Evolutionary conservation across 306 rosid species (phyloP), one percentile per base, ranked within the genome.

Genomic region (Canavalia gladiata): DNA sequence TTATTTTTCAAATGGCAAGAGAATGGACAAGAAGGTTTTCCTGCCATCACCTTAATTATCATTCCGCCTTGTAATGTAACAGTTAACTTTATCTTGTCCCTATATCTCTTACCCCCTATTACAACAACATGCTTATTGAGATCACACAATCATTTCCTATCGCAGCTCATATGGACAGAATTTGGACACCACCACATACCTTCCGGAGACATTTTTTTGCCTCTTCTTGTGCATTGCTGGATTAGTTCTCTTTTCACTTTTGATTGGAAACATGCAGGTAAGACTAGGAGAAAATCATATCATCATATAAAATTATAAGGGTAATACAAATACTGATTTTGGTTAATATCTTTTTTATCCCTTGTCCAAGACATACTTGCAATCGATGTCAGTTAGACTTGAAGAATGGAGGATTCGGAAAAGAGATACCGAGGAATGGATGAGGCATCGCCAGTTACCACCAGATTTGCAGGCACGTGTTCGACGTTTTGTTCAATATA

Each of bases 261-360:
- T 95, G 86, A 91, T 95, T 81, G 99, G 99, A 67, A 91, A 93
- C 85, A 88, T 95, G 95, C 97, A 93, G 97, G 99, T 93, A 85
- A 49, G 6, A 62, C 43, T 52, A 55, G 39, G 18, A 43, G 37
- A 67, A 35, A 67, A 42, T 8, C 1, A 28, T 3, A 8, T 13
- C 25, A 42, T 66, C 35, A 66, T 13, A 25, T 42, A 29, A 66
- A 25, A 18, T 66, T 34, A n/a, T 41, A 7, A 34, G 8, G 6
- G 8, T 59, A 59, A 76, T 65, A 68, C 58, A 76, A 72, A 35
- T 62, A 56, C 57, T 80, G 34, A 33, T 82, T 86, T 50, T 80
- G 35, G 64, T 41, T 71, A 50, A 69, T 8, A 3, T 37, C 7
- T 47, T 63, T 67, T 29, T 42, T 75, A 12, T 56, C 51, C 33